These are phyloP conservation scores for Spathaspora sp. DNA, from an alignment of 805 yeast genomes.

Conservation along the genomic window DNA sequence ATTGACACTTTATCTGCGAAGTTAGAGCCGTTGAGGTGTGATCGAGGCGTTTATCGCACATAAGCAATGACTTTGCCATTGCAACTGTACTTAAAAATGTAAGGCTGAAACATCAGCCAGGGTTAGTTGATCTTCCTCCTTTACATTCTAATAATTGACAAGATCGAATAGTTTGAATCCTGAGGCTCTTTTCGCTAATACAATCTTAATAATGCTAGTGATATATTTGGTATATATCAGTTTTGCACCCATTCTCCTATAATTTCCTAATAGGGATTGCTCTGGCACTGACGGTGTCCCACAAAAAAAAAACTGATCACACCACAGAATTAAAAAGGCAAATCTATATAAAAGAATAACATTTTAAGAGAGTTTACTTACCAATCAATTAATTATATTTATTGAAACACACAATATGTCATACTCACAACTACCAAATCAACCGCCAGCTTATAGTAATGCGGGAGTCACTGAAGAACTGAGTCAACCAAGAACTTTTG, in stretches of 20 bases:
- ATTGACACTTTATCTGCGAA: too few species aligned
- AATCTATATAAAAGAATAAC: background rate
- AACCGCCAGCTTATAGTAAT: constrained; percentile 8
- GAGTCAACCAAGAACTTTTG: constrained; percentile 20
- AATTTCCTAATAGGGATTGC: background rate
- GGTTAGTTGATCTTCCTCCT: too few species aligned
- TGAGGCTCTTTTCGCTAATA: too few species aligned
- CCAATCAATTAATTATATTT: background rate
- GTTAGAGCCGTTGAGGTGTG: too few species aligned
- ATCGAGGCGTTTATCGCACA: too few species aligned
- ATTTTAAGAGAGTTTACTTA: background rate
- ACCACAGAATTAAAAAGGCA: background rate
- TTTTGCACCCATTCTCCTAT: background rate
- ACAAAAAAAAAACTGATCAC: background rate
- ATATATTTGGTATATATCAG: background rate
- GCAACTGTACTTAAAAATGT: too few species aligned
- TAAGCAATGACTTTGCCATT: too few species aligned
- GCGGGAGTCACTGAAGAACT: background rate
- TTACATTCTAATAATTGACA: too few species aligned
- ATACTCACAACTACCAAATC: constrained; percentile 7
- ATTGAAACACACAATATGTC: background rate
- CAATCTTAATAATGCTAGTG: background rate
- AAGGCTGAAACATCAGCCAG: too few species aligned
- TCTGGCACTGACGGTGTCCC: background rate
- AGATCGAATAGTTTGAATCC: too few species aligned